These are phyloP conservation scores for Schwanniomyces vanrijiae DNA, from an alignment of 805 yeast species.

Conservation along the genomic window DNA sequence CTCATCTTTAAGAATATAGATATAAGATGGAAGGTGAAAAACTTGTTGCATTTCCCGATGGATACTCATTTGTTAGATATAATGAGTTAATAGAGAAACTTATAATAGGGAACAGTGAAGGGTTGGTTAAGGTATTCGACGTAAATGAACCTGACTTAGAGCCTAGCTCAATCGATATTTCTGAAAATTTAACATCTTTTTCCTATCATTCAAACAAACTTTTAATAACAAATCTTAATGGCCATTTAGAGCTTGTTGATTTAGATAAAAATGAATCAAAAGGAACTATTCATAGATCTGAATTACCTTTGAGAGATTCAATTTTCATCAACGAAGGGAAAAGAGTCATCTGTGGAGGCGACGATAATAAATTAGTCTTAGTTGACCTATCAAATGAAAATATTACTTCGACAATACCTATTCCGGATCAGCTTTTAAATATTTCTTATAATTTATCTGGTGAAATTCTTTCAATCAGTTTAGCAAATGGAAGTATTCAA, in stretches of 20 bases:
- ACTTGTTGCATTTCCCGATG: slow-evolving; percentile 42
- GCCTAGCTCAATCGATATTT: slow-evolving; percentile 57
- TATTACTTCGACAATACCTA: slow-evolving; percentile 27
- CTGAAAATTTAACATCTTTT: slow-evolving; percentile 47
- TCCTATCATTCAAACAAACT: slow-evolving; percentile 15
- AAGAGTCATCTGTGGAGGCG: slow-evolving; percentile 63
- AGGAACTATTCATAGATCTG: slow-evolving; percentile 43
- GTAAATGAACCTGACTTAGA: slow-evolving; percentile 52
- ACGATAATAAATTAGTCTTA: slow-evolving; percentile 56
- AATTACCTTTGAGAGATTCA: slow-evolving; percentile 51
- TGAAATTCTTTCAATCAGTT: slow-evolving; percentile 57
- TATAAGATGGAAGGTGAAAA: slow-evolving; percentile 23
- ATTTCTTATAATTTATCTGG: slow-evolving; percentile 56
- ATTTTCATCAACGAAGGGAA: slow-evolving; percentile 62
- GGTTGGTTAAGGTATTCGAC: slow-evolving; percentile 53
- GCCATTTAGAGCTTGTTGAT: slow-evolving; percentile 44
- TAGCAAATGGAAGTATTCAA: slow-evolving; percentile 58
- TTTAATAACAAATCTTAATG: slow-evolving; percentile 40
- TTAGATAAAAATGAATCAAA: slow-evolving; percentile 25
- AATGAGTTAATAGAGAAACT: slow-evolving; percentile 26
- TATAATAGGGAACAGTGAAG: slow-evolving; percentile 54
- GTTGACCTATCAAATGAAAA: slow-evolving; percentile 39
- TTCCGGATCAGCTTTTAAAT: slow-evolving; percentile 56
- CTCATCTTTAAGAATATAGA: background rate
- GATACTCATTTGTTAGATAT: slow-evolving; percentile 35